Base-by-base conservation (phyloP, 169 alveolate species). In the Cyclospora cayetanensis region DNA sequence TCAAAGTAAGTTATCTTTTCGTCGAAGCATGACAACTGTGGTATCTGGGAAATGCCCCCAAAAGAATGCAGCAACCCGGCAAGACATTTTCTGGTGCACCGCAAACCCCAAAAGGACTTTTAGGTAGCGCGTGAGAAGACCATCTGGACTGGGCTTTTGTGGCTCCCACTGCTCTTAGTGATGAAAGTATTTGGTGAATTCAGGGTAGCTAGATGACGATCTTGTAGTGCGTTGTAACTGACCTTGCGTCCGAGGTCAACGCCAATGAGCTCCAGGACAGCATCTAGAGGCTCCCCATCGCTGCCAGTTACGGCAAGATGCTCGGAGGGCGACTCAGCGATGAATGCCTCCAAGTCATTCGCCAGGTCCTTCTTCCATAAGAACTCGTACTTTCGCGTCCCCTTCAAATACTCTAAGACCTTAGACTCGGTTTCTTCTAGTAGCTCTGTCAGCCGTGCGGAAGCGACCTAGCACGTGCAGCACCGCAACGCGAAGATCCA, bases 291-390 rank as follows among this genome's bases (percentile, higher is more conserved):
- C 94, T 50, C 94, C 37, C 93, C 90, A 94, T 90, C 94, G 92
- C 92, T 91, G 85, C 93, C 86, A 88, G 87, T 66, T 50, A 83
- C 41, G 0, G 35, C 91, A 39, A 92, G 93, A 52, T 89, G 91
- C 35, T 94, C 95, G 7, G 85, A 93, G 37, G 97, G 98, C 77
- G 96, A 97, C 37, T 95, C 96, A 29, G 94, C 94, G 68, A 93
- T 70, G 74, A 97, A 97, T 31, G 94, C 96, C 83, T 94, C 95
- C 94, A 97, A 95, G 42, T 95, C 93, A 34, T 94, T 95, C 43
- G 93, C 96, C 15, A 97, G 95, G 70, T 97, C 98, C 94, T 96
- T 97, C 52, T 92, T 93, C 99, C 99, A 98, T 53, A 98, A 88
- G 94, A 96, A 96, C 86, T 96, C 95, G 86, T 95, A 97, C 77